Conservation (phyloP, 148 eudicot genomes). For the Talinum fruticosum region DNA sequence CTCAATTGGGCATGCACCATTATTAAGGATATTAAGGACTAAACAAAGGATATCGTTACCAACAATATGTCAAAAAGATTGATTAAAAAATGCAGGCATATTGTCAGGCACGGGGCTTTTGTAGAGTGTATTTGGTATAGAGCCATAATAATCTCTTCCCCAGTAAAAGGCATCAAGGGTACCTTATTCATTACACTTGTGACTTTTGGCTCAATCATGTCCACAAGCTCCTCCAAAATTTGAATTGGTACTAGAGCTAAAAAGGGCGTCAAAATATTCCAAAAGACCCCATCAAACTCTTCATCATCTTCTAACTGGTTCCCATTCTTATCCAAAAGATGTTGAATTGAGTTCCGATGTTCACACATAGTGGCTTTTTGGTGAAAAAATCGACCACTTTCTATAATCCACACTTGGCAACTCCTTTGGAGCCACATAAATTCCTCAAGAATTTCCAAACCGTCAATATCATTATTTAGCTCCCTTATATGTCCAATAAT, state of each 20-base stretch:
- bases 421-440: neutral
- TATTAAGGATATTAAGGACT: neutral
- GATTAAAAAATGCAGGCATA: neutral
- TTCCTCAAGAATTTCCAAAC: neutral
- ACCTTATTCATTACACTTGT: neutral
- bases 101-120: neutral
- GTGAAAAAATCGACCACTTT: neutral
- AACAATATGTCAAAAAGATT: neutral
- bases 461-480: neutral
- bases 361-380: neutral
- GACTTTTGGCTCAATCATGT: neutral
- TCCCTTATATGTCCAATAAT: too few relatives aligned
- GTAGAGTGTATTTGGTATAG: neutral
- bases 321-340: neutral
- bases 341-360: neutral
- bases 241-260: neutral
- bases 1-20: neutral
- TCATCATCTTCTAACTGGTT: neutral
- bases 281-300: neutral
- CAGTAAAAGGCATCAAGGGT: neutral
- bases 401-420: neutral
- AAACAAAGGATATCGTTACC: neutral
- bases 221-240: neutral
- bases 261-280: neutral
- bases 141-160: neutral